Evolutionary conservation across 305 asterid genomes (phyloP), one percentile per base, ranked within the genome.

Genomic region (Fraxinus dipetala): DNA sequence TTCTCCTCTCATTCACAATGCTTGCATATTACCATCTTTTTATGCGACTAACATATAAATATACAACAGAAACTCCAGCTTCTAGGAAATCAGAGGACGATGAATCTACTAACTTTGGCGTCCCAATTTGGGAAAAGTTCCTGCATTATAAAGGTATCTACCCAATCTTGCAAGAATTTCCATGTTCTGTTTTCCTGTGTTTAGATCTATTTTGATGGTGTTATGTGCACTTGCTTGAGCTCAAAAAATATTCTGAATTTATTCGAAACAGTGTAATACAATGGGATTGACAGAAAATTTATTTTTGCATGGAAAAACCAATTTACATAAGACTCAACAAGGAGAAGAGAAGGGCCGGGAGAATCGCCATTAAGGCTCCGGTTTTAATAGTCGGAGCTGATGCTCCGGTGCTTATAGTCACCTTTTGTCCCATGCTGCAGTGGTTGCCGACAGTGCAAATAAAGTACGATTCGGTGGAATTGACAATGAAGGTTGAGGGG

Each of bases 401-500:
- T 56, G 28, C 16, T n/a, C 32, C 86, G 14, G 24, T 69, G 26
- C 75, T 78, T 38, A 84, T n/a, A 7, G 65, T 80, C 45, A 80
- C 72, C 79, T 84, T 84, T 77, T 77, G 82, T 16, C 82, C 84
- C 7, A 54, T 6, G 26, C 63, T 2, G 79, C 87, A 80, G 82
- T 84, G 84, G 79, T 31, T 72, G 76, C 30, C 79, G 26, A 80
- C 34, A 5, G 77, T 30, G 82, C 87, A 84, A 56, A 84, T 81
- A 80, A 72, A 84, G 48, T 77, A 77, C 4, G 72, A 63, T 14
- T 63, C 32, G 6, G 72, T 63, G 14, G 72, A 63, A 63, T 63
- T 61, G 72, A 22, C 31, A 22, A 8, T 22, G 32, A 61, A 61
- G 32, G 65, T 83, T 9, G 80, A 82, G 13, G 83, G 83, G 35